Evolutionary conservation across 192 early-diverging fungal species (phyloP), one percentile per base, ranked within the genome.

Genomic region (Coemansia sp.): DNA sequence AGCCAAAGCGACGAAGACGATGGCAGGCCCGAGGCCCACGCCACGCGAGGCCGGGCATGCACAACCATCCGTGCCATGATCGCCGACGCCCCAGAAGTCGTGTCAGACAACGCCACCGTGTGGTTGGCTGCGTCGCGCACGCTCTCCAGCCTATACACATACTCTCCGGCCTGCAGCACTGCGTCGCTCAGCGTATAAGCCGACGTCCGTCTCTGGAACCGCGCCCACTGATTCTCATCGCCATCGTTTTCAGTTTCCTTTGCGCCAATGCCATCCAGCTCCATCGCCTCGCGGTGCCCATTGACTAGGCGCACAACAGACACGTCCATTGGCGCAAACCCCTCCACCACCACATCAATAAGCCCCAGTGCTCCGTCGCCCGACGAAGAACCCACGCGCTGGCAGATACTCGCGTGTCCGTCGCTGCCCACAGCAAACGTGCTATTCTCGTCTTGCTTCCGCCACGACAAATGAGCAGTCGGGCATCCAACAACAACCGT

Each of bases 331-430:
- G 81, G 81, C 68, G 72, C 76, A 46, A 75, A 83, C 3, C 81
- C 81, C 41, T 76, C 74, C 24, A 60, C 81, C n/a, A 73, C 73
- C 5, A 68, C 81, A 38, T 79, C 70, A 15, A 84, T 70, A 33
- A 79, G 64, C 16, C 81, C 9, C 22, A 20, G 31, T 9, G 31
- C 36, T 39, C 60, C 64, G 22, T 50, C 39, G 20, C 62, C 11
- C 15, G 7, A 36, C 15, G 53, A 31, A 5, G 55, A 60, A 11
- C 52, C 70, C 2, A 62, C n/a, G 50, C 81, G 73, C 65, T 83
- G 76, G 68, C 81, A 83, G 24, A 83, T 79, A 27, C 76, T 83
- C 9, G 81, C 81, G 12, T 83, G 73, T 16, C 81, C 81, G 64
- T 70, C 68, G n/a, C 65, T 62, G 55, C 70, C 75, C n/a, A 83